Percentiles rank a stretch among this genome's conserved stretches.
Evolutionary conservation across 495 filamentous ascomycete genomes (phyloP).

Genomic region (Hypoxylon trugodes): DNA sequence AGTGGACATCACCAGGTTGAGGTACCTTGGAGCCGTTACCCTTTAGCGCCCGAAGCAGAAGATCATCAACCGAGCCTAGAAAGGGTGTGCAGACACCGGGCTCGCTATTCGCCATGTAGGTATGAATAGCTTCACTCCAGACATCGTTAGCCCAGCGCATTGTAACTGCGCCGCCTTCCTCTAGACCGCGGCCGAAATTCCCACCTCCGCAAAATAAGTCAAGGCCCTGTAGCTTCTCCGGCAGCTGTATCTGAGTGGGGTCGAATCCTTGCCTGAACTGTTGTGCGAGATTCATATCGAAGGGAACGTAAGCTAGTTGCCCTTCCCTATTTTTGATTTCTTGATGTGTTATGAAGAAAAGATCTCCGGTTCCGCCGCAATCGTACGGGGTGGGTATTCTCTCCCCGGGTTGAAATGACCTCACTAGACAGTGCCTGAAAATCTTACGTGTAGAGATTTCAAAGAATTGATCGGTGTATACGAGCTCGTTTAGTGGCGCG

Average conservation of each 20-base stretch:
- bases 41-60: constrained; percentile 62
- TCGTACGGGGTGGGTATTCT: constrained; percentile 69
- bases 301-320: constrained; percentile 24
- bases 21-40: constrained; percentile 61
- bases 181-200: constrained; percentile 75
- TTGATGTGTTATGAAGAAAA: constrained; percentile 65
- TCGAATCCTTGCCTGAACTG: constrained; percentile 66
- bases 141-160: constrained; percentile 73
- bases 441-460: constrained; percentile 53
- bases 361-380: constrained; percentile 67
- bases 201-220: constrained; percentile 80
- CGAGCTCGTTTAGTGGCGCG: constrained; percentile 70
- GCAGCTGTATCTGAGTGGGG: constrained; percentile 29
- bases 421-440: constrained; percentile 64
- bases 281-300: constrained; percentile 39
- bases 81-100: constrained; percentile 55
- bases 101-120: constrained; percentile 68
- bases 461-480: constrained; percentile 61
- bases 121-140: constrained; percentile 67
- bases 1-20: constrained; percentile 66
- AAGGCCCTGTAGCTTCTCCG: constrained; percentile 60
- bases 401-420: constrained; percentile 56
- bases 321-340: constrained; percentile 29
- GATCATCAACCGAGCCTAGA: constrained; percentile 75
- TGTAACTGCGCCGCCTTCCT: constrained; percentile 71